Evolutionary conservation across 306 rosid genomes (phyloP).

Genomic region (Leucaena leucocephala): DNA sequence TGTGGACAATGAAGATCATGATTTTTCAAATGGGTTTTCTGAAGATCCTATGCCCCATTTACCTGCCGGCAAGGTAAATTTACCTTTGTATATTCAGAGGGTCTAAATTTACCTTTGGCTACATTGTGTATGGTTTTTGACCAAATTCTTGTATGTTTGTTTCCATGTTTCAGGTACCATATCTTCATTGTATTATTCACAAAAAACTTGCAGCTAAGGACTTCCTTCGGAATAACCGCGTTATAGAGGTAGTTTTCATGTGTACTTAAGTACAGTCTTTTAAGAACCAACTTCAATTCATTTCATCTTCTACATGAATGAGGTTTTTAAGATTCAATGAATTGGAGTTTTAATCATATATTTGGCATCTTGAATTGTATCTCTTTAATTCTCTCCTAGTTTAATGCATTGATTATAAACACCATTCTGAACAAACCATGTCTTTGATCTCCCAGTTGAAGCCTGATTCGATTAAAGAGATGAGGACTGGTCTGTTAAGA

Average conservation of each 20-base stretch:
- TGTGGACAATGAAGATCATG: constrained; percentile 51
- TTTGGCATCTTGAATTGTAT: constrained; percentile 20
- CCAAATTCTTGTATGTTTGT: background rate
- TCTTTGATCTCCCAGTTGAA: constrained; percentile 51
- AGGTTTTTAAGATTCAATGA: background rate
- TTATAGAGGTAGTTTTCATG: constrained; percentile 58
- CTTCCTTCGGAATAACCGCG: constrained; percentile 53
- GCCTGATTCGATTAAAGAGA: constrained; percentile 57
- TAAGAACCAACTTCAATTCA: background rate
- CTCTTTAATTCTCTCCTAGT: background rate
- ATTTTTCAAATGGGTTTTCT: constrained; percentile 51
- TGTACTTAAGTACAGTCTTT: background rate
- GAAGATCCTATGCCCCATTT: constrained; percentile 60
- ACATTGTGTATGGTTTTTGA: background rate
- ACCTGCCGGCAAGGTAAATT: constrained; percentile 62
- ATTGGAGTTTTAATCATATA: background rate
- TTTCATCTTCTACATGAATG: background rate
- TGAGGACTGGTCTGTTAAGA: constrained; percentile 62
- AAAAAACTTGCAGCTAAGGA: constrained; percentile 70
- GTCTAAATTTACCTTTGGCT: background rate
- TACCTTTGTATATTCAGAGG: background rate
- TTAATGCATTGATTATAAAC: constrained; percentile 12
- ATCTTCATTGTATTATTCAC: constrained; percentile 79
- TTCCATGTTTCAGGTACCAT: constrained; percentile 64
- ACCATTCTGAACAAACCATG: constrained; percentile 29